Conservation (phyloP, 2,329 filamentous ascomycete genomes). For the Blastomyces percursus region DNA sequence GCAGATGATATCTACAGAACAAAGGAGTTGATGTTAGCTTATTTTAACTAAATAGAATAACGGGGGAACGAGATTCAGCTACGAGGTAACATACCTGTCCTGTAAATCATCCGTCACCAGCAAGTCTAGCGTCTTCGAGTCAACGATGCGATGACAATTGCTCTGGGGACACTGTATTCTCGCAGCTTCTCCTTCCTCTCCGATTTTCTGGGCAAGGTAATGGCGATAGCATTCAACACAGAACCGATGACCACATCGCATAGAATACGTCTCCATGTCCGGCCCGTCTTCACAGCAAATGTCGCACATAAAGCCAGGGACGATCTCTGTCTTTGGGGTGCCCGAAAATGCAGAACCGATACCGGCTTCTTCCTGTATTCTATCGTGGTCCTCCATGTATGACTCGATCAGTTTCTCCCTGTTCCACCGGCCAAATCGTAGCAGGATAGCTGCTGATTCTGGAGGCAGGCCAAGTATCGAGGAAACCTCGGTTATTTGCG, state of each 20-base stretch:
- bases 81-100: constrained; percentile 37
- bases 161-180: constrained; percentile 88
- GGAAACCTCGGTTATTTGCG: constrained; percentile 80
- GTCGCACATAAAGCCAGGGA: constrained; percentile 76
- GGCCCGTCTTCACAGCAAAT: constrained; percentile 90
- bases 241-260: constrained; percentile 91
- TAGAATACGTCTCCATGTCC: constrained; percentile 70
- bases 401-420: constrained; percentile 89
- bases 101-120: constrained; percentile 51
- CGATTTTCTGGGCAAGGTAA: constrained; percentile 86
- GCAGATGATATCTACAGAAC: constrained; percentile 57
- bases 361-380: constrained; percentile 73
- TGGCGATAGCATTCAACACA: constrained; percentile 87
- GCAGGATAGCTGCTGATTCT: constrained; percentile 80
- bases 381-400: constrained; percentile 82
- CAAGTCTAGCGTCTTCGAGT: constrained; percentile 75
- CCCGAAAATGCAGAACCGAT: constrained; percentile 54
- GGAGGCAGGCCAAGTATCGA: constrained; percentile 80
- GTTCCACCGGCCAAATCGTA: constrained; percentile 89
- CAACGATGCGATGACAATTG: constrained; percentile 78
- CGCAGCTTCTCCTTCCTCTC: constrained; percentile 87
- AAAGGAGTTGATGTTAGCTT: background rate
- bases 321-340: constrained; percentile 56
- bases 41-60: background rate
- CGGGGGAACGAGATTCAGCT: background rate